phyloP scores from a whole-genome alignment of 306 rosid genomes.

The Cicer bijugum region DNA sequence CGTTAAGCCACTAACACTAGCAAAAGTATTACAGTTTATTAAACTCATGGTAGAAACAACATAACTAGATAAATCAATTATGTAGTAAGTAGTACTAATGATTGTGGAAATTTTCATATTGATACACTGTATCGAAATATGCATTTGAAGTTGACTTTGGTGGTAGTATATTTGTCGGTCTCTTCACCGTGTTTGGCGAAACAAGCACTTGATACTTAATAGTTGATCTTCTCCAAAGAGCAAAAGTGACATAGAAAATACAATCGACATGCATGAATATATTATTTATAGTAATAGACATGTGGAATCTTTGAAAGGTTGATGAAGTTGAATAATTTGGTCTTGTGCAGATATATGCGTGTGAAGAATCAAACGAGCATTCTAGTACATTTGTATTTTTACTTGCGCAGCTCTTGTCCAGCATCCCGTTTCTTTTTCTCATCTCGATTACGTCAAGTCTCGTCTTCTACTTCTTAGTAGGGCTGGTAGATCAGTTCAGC shows the following conservation, averaged over 20 bases:
- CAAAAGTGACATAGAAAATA: not conserved
- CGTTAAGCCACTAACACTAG: not conserved
- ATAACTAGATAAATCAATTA: too few species aligned
- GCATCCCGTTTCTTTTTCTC: slow-evolving; percentile 97
- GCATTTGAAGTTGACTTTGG: not conserved
- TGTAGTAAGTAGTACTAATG: too few species aligned
- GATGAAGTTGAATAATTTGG: slow-evolving; percentile 42
- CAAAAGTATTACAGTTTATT: not conserved
- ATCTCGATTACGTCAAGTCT: slow-evolving; percentile 92
- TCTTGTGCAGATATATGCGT: slow-evolving; percentile 71
- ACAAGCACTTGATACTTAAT: not conserved
- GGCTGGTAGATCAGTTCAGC: slow-evolving; percentile 87
- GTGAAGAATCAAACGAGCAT: slow-evolving; percentile 90
- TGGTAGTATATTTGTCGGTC: not conserved
- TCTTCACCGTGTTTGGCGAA: slow-evolving; percentile 1
- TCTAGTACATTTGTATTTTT: slow-evolving; percentile 81
- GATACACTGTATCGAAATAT: not conserved
- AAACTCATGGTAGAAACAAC: slow-evolving; percentile 7
- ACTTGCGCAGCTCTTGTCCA: slow-evolving; percentile 89
- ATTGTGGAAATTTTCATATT: not conserved
- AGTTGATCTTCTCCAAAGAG: not conserved
- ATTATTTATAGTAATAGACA: not conserved
- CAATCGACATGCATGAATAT: not conserved
- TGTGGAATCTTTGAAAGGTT: not conserved
- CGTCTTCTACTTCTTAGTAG: slow-evolving; percentile 86